Evolutionary conservation across 1,284 basidiomycete genomes (phyloP), one percentile per base, ranked within the genome.

Genomic region (Mrakiaceae sp.): DNA sequence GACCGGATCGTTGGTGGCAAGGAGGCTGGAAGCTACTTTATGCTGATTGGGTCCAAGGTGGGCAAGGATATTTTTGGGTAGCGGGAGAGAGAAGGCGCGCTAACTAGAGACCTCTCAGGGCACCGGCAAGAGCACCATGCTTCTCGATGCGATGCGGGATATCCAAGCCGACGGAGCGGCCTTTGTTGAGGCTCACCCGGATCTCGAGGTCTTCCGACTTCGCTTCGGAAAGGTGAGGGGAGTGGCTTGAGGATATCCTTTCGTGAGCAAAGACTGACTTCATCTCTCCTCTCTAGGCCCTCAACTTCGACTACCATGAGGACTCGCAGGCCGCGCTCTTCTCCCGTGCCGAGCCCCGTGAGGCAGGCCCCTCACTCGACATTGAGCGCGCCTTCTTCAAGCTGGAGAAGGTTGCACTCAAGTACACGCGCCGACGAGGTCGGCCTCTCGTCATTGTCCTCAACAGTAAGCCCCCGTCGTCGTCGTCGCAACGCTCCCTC

Each of bases 361-460:
- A 91, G 79, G 89, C 85, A 67, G 89, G 90, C 0, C 84, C 90
- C 8, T 82, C 84, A 9, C 78, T 92, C 47, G 89, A 92, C 72
- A 85, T 92, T 39, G 89, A 91, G 74, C 80, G 90, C 74, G 86
- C 87, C 0, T 73, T 90, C 76, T 88, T 87, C 72, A 93, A 92
- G 72, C 79, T 90, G 2, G 88, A 91, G 73, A 92, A 92, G 72
- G 88, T 92, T 39, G 90, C 89, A 0, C 78, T 94, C 60, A 78
- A 73, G 57, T 82, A 80, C 71, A 79, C 84, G 50, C 76, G 78
- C 56, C 77, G 78, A 69, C 81, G 80, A 4, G 81, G 83, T 0
- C 81, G 83, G 60, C 88, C 90, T 0, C 78, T 91, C 4, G 84
- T 92, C 0, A 76, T 93, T 50, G 83, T 90, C 54, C 79, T 93